Evolutionary conservation across 768 basidiomycete genomes (phyloP), one percentile per base, ranked within the genome.

Genomic region (Tricholoma bakamatsutake): DNA sequence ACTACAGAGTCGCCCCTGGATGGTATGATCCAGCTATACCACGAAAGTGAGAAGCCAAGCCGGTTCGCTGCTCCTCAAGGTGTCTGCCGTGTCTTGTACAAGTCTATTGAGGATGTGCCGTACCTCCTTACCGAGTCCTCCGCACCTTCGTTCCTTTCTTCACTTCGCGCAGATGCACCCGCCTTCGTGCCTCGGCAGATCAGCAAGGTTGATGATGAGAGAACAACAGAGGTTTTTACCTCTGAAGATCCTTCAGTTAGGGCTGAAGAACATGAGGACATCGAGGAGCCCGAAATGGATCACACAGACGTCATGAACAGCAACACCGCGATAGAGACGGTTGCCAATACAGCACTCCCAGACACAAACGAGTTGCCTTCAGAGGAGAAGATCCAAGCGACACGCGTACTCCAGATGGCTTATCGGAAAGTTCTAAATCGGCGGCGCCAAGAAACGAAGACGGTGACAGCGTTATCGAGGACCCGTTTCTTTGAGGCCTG

Each of bases 401-500:
- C 64, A 3, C 17, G 24, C 8, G 57, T 52, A 12, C 66, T 72
- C 30, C 66, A 67, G 57, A 52, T 43, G 13, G 48, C 60, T 5
- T 65, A 59, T 55, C 56, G 45, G 33, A 55, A 45, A 27, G 58
- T 51, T 17, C 24, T 31, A 10, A 37, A 18, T 47, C 59, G 55
- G 10, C 48, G 59, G 51, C 59, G 57, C 5, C 59, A 53, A 39
- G 37, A 49, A 46, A 57, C 57, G 31, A 50, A 40, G 50, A 51
- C 33, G 17, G 50, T 40, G 10, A 15, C 60, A 48, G 57, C 55
- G n/a, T 71, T 61, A 5, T 62, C 66, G n/a, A 56, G 58, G 35
- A 57, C 61, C 9, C 49, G 48, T 4, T 45, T 68, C 27, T 77
- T 72, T 50, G 9, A 42, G 18, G 54, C 56, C 12, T 79, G 69